Evolutionary conservation across 1,284 basidiomycete genomes (phyloP), one percentile per base, ranked within the genome.

Genomic region (Anthracocystis walkeri): DNA sequence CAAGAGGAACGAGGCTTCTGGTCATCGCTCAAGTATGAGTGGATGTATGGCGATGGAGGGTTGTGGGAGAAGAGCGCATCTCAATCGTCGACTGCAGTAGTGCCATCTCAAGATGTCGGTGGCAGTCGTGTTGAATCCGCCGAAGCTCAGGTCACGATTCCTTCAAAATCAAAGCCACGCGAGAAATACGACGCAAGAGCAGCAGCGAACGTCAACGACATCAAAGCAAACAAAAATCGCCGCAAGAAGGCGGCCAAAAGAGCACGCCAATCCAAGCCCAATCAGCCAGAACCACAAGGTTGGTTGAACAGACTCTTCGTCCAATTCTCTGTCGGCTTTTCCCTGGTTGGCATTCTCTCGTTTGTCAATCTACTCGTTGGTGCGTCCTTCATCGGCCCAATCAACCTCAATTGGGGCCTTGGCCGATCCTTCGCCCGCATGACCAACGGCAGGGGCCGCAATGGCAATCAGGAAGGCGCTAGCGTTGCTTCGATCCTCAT

Each of bases 321-420:
- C 7, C 74, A 76, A 51, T 76, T 80, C 46, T 71, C 73, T 5
- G 60, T 80, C 12, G 78, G 78, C n/a, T 78, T 78, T 42, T 78
- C 69, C 2, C 52, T 80, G 3, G 70, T 80, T 29, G 78, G 78
- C 48, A 77, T 78, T 18, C 40, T 74, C 3, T 75, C 72, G 29
- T 78, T 80, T 23, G 51, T 80, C 62, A 78, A 75, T 25, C 51
- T 80, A 18, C 63, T 80, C 14, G 52, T 80, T 12, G 74, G 74
- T 2, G 58, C 69, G 1, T 65, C 75, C 6, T 71, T 75, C 21
- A 54, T 78, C 31, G 77, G 65, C 3, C 75, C 77, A 6, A 65
- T 78, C 65, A 78, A 78, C 44, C 58, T 78, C 62, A 79, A 78
- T 45, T 73, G 75, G 38, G 78, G 78, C 6, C 62, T 80, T 1